phyloP scores from a whole-genome alignment of 2,329 filamentous ascomycete species.

The Apiospora phragmitis region DNA sequence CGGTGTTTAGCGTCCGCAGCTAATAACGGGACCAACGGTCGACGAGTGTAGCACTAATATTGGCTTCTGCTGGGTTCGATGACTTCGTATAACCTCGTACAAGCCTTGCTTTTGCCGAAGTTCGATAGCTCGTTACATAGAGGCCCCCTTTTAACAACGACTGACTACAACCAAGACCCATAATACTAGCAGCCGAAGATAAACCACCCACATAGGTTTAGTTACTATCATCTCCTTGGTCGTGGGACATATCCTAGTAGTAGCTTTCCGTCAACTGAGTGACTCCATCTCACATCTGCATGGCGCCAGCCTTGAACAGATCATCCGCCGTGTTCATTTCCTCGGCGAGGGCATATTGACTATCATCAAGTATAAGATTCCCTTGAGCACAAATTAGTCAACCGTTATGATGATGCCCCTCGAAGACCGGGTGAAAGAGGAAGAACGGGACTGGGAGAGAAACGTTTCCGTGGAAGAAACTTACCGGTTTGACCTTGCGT shows the following conservation, averaged over 20 bases:
- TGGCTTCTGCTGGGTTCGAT: neutral
- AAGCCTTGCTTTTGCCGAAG: neutral
- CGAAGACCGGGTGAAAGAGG: no score
- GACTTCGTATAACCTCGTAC: neutral
- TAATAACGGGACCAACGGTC: neutral
- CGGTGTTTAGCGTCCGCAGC: neutral
- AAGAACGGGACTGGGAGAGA: no score
- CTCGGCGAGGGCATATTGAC: neutral
- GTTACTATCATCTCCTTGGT: neutral
- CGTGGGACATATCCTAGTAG: neutral
- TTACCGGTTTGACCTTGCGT: constrained; percentile 1
- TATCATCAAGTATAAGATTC: neutral
- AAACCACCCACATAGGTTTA: neutral
- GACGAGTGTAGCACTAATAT: neutral
- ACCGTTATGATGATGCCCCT: neutral
- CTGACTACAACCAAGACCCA: neutral
- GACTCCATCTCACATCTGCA: neutral
- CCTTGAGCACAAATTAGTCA: neutral
- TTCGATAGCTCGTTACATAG: neutral
- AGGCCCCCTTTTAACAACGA: neutral
- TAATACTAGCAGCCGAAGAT: neutral
- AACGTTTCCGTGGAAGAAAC: neutral
- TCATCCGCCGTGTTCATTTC: neutral
- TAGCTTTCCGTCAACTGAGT: rapidly evolving
- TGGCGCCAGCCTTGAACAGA: neutral